phyloP scores from a whole-genome alignment of 805 yeast species.

The Candida endomychidarum region DNA sequence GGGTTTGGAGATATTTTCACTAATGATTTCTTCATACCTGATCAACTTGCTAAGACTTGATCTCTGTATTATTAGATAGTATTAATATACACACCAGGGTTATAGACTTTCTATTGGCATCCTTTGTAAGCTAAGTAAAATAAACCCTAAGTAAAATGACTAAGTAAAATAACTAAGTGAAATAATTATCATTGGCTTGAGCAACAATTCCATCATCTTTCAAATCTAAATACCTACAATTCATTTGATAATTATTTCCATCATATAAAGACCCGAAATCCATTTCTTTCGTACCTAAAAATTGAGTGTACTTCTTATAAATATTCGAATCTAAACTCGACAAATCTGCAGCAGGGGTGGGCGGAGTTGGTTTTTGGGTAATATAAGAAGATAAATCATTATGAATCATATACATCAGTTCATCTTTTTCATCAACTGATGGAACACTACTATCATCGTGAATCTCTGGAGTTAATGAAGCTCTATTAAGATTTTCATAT shows the following conservation, averaged over 20 bases:
- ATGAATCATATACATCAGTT: conserved; percentile 7
- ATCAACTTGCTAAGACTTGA: neutral
- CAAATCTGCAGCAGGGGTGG: neutral
- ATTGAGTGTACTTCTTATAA: conserved; percentile 10
- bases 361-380: neutral
- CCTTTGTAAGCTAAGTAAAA: too few species aligned
- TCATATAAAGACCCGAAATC: conserved; percentile 7
- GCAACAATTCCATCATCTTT: conserved; percentile 9
- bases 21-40: conserved; percentile 12
- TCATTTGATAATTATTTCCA: conserved; percentile 1
- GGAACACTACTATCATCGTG: conserved; percentile 9
- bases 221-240: conserved; percentile 9
- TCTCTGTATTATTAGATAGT: neutral
- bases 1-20: conserved; percentile 10
- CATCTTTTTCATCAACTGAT: conserved; percentile 5
- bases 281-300: neutral
- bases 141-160: too few species aligned
- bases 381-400: conserved; percentile 6
- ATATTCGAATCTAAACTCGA: neutral
- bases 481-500: neutral
- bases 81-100: too few species aligned
- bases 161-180: conserved; percentile 2
- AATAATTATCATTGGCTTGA: conserved; percentile 15
- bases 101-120: too few species aligned
- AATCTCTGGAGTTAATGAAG: conserved; percentile 1